A percentile compares a stretch with the other conserved stretches of the same genome.
Conservation (phyloP, 169 alveolate species). For the Besnoitia besnoiti region DNA sequence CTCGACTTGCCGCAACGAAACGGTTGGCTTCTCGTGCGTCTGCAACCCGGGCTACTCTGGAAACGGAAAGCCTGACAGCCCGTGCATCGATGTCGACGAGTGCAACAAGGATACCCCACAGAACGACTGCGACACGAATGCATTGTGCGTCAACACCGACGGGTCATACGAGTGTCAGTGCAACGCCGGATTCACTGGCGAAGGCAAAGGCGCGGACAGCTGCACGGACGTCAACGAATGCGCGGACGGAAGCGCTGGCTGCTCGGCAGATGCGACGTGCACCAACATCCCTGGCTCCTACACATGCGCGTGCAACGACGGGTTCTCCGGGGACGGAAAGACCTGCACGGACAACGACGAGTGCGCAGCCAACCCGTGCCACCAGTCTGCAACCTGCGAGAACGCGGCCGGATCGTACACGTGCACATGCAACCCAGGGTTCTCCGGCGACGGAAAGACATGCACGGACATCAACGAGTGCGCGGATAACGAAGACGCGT, state of each 20-base stretch:
- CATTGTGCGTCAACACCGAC: conserved; percentile 71
- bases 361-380: conserved; percentile 64
- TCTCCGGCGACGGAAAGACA: conserved; percentile 59
- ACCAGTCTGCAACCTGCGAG: conserved; percentile 50
- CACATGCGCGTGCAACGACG: conserved; percentile 69
- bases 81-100: conserved; percentile 75
- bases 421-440: conserved; percentile 74
- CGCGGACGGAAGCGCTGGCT: conserved; percentile 41
- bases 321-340: conserved; percentile 65
- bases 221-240: conserved; percentile 73
- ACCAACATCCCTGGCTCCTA: conserved; percentile 74
- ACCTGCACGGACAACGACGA: conserved; percentile 72
- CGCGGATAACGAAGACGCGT: conserved; percentile 60
- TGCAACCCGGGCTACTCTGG: conserved; percentile 57
- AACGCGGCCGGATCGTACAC: conserved; percentile 74
- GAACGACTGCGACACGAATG: conserved; percentile 69
- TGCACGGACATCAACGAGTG: conserved; percentile 77
- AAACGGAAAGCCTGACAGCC: conserved; percentile 47
- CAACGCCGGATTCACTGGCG: conserved; percentile 68
- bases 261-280: conserved; percentile 72
- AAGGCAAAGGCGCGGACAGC: conserved; percentile 53
- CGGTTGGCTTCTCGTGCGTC: conserved; percentile 45
- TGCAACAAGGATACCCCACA: conserved; percentile 68
- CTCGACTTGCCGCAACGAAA: conserved; percentile 45
- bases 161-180: conserved; percentile 76